Percentiles rank a stretch among this genome's conserved stretches.
Evolutionary conservation across 2,329 filamentous ascomycete species (phyloP).

Genomic region (Chrysosporium keratinophilum): DNA sequence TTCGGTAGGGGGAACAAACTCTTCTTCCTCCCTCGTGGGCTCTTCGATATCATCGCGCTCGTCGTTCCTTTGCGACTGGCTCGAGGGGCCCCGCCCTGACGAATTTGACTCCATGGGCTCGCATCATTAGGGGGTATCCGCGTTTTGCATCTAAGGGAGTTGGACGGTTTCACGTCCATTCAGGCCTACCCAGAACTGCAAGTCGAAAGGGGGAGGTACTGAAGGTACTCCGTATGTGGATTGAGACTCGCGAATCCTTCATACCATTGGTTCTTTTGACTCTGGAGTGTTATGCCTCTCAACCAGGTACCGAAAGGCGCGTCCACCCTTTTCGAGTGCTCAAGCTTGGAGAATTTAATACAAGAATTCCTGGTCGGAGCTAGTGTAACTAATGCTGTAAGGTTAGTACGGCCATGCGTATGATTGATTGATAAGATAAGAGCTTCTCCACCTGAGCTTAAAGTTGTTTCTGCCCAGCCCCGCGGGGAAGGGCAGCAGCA

Average conservation of each 20-base stretch:
- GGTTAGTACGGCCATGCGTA: neutral
- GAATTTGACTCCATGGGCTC: neutral
- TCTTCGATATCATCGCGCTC: neutral
- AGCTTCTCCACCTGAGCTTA: neutral
- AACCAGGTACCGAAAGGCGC: neutral
- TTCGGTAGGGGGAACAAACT: conserved; percentile 5
- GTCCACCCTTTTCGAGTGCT: neutral
- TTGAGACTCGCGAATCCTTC: neutral
- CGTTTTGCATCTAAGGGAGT: neutral
- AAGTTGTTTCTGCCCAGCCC: neutral
- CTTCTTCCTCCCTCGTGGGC: neutral
- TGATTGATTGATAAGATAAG: neutral
- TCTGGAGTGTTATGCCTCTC: neutral
- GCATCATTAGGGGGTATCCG: neutral
- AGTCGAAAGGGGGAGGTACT: neutral
- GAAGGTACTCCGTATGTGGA: neutral
- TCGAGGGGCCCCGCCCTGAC: neutral
- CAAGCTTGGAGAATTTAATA: neutral
- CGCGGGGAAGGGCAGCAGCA: neutral
- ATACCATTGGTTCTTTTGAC: neutral
- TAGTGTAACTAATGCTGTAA: neutral
- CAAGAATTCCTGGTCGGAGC: neutral
- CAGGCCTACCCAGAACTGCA: neutral
- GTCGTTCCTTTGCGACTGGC: neutral
- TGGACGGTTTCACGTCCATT: neutral